Evolutionary conservation across 148 eudicot genomes (phyloP), one percentile per base, ranked within the genome.

Genomic region (Mesembryanthemum crystallinum): DNA sequence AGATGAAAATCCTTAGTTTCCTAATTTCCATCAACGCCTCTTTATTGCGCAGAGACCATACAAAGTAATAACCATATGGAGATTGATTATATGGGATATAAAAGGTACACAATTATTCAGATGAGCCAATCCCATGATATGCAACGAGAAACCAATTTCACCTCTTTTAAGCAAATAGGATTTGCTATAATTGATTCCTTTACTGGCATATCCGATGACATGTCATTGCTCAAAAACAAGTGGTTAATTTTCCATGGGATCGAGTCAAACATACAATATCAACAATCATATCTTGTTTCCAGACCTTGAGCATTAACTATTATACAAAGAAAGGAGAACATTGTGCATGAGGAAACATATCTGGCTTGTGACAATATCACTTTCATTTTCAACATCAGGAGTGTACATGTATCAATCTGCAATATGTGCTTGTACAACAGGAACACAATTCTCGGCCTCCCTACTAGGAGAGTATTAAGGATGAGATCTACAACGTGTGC

Each of bases 1-100:
- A 64, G 28, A 43, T 0, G n/a, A 39, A n/a, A 64, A 81, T 76
- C 55, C 45, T 24, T 57, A 58, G 69, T 76, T 81, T 71, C 39
- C 39, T n/a, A 35, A 35, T 35, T 35, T 35, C 69, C 67, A 71
- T 66, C 43, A 29, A 68, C 60, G 32, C 61, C 66, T 49, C 24
- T 24, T 33, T 6, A 20, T 30, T 54, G 54, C 21, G 54, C 15
- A 20, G 9, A 32, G 37, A 75, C 33, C 30, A 39, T 69, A 37
- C 72, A 37, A 35, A 35, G 28, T 54, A 49, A 20, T 28, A 51
- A 33, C 73, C 25, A 9, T 51, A 52, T 18, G 45, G 27, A 21
- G 61, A 54, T 17, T 30, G 45, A 20, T 21, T 47, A 20, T 25
- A 29, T 70, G 35, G 21, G 32, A 42, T 68, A n/a, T 68, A 68